phyloP scores from a whole-genome alignment of 2,329 filamentous ascomycete species.

The Raffaelea arxii region DNA sequence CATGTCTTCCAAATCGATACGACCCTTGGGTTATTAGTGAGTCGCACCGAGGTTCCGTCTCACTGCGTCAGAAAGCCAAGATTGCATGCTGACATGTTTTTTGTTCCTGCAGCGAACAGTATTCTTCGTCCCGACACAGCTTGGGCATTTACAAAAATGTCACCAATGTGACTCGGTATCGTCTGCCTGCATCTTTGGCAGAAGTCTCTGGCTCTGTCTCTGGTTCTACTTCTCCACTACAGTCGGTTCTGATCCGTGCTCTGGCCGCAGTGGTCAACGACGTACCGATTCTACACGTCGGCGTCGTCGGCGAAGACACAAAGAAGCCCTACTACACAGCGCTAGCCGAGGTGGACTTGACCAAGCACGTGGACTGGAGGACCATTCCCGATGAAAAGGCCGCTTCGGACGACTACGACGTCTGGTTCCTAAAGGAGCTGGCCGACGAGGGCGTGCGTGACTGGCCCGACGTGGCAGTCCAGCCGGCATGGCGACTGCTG shows the following conservation, averaged over 20 bases:
- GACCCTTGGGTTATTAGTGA: neutral
- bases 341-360: slow-evolving; percentile 31
- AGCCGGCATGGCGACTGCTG: slow-evolving; percentile 38
- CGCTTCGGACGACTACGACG: slow-evolving; percentile 18
- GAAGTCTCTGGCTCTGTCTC: slow-evolving; percentile 9
- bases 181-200: slow-evolving; percentile 6
- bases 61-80: neutral
- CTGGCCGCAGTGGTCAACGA: slow-evolving; percentile 28
- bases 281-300: slow-evolving; percentile 39
- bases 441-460: slow-evolving; percentile 28
- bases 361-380: slow-evolving; percentile 28
- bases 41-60: neutral
- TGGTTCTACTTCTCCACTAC: too few species aligned
- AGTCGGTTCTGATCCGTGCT: too few species aligned
- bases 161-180: slow-evolving; percentile 34
- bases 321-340: slow-evolving; percentile 32
- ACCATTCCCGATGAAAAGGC: slow-evolving; percentile 6
- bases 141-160: slow-evolving; percentile 39
- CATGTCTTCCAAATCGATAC: neutral
- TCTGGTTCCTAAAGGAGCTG: slow-evolving; percentile 21
- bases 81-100: neutral
- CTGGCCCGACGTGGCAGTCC: slow-evolving; percentile 29
- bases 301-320: slow-evolving; percentile 35
- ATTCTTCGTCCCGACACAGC: slow-evolving; percentile 34
- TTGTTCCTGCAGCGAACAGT: slow-evolving; percentile 31